Evolutionary conservation across 331 rosid species (phyloP).

Genomic region (Telfairia occidentalis): DNA sequence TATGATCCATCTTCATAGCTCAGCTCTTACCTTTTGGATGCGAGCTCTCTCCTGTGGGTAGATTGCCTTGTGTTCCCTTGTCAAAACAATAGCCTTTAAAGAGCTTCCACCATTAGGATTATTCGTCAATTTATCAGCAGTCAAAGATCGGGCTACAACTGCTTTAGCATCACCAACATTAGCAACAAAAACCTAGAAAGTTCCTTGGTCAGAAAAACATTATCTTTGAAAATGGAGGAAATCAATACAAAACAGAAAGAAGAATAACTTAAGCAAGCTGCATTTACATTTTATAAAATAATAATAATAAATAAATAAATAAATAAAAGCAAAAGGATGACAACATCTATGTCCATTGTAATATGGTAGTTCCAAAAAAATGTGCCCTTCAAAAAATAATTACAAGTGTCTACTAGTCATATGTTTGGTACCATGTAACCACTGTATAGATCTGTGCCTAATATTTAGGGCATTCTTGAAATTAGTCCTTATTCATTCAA

Average conservation of each 20-base stretch:
- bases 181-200: conserved; percentile 62
- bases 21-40: conserved; percentile 60
- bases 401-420: not conserved
- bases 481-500: not conserved
- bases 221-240: not conserved
- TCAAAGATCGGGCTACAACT: conserved; percentile 62
- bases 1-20: not conserved
- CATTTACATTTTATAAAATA: too few species aligned
- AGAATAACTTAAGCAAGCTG: conserved; percentile 4
- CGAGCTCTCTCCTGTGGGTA: conserved; percentile 77
- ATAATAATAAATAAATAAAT: too few species aligned
- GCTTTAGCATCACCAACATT: conserved; percentile 90
- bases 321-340: not conserved
- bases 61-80: conserved; percentile 84
- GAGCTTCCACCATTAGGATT: conserved; percentile 30
- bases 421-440: not conserved
- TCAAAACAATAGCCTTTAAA: conserved; percentile 74
- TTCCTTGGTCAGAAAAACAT: conserved; percentile 9
- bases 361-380: not conserved
- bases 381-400: not conserved
- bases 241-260: conserved; percentile 11
- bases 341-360: not conserved
- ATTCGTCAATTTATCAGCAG: conserved; percentile 30
- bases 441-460: not conserved
- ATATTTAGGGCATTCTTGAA: not conserved